phyloP scores from a whole-genome alignment of 345 rosid species.

The Cardiospermum halicacabum region DNA sequence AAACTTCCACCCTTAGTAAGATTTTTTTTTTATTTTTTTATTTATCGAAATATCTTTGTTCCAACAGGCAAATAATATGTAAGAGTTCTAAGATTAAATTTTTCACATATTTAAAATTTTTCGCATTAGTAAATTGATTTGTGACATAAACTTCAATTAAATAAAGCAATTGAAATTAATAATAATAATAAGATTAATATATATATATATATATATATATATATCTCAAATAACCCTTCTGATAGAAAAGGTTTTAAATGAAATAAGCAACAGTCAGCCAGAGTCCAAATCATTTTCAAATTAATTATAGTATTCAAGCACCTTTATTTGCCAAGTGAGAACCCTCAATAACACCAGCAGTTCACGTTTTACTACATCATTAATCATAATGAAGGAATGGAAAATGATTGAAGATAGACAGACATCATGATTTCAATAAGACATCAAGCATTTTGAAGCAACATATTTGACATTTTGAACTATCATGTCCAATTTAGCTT shows the following conservation, averaged over 20 bases:
- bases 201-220: no score
- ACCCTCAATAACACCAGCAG: background rate
- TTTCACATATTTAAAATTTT: no score
- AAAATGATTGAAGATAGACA: background rate
- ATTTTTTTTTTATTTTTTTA: background rate
- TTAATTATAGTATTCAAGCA: background rate
- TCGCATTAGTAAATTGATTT: no score
- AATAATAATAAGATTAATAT: no score
- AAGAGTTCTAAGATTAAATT: no score
- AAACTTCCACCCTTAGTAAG: background rate
- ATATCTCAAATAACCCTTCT: no score
- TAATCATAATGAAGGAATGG: background rate
- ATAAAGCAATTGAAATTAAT: no score
- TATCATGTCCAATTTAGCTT: background rate
- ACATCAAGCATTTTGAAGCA: background rate
- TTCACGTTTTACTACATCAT: background rate
- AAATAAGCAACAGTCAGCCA: no score
- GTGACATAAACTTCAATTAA: no score
- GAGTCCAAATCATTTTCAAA: constrained; percentile 1
- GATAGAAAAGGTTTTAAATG: no score
- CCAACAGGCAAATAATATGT: no score
- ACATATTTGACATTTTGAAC: background rate
- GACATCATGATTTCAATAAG: background rate
- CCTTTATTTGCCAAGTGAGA: background rate
- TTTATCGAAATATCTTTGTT: no score